phyloP scores from a whole-genome alignment of 1,284 basidiomycete genomes.

The Termitomyces sp. region DNA sequence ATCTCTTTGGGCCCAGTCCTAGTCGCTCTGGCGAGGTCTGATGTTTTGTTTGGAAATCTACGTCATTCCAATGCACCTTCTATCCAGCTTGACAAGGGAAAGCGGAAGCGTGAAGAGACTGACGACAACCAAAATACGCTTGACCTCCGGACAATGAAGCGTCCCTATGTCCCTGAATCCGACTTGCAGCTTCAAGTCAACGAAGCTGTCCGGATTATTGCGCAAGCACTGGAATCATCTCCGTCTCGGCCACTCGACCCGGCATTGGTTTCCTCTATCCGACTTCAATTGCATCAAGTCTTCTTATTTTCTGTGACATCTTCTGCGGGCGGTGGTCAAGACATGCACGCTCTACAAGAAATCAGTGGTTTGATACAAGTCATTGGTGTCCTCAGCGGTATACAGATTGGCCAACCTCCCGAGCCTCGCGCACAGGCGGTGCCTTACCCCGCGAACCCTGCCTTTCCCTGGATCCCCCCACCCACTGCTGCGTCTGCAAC shows the following conservation, averaged over 20 bases:
- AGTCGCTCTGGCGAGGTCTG: constrained; percentile 57
- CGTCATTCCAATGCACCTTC: constrained; percentile 55
- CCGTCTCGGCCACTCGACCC: constrained; percentile 45
- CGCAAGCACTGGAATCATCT: constrained; percentile 39
- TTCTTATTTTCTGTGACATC: constrained; percentile 72
- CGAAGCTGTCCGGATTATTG: constrained; percentile 52
- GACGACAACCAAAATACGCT: constrained; percentile 37
- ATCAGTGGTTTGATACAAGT: constrained; percentile 72
- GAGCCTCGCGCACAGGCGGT: constrained; percentile 23
- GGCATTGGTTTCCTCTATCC: constrained; percentile 56
- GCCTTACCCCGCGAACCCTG: constrained; percentile 19
- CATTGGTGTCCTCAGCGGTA: constrained; percentile 68
- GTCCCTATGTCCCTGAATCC: constrained; percentile 34
- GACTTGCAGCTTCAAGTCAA: constrained; percentile 47
- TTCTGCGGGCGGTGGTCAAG: constrained; percentile 45
- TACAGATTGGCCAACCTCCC: constrained; percentile 56
- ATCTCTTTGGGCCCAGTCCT: constrained; percentile 53
- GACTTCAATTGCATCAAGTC: constrained; percentile 63
- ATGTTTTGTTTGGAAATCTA: constrained; percentile 56
- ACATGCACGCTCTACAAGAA: constrained; percentile 59
- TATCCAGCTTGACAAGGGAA: constrained; percentile 55
- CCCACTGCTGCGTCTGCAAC: constrained; percentile 26
- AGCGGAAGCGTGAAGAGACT: constrained; percentile 59
- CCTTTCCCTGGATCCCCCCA: constrained; percentile 30
- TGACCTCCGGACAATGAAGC: constrained; percentile 36